phyloP scores from a whole-genome alignment of 129 eudicot genomes.

The Kitagawia praeruptora region DNA sequence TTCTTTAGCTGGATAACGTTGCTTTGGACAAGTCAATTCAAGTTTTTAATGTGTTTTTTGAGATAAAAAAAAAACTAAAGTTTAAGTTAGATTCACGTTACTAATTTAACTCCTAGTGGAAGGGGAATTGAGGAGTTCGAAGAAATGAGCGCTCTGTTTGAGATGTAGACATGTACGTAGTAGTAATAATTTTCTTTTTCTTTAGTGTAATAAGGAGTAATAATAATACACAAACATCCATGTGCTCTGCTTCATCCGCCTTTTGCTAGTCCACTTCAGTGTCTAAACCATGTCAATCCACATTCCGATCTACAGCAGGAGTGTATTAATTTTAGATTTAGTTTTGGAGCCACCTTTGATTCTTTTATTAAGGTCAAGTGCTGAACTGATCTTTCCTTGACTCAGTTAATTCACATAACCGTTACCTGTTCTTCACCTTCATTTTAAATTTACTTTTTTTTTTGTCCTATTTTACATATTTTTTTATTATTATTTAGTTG shows the following conservation, averaged over 20 bases:
- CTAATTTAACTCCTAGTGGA: background rate
- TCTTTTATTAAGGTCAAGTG: background rate
- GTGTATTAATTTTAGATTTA: background rate
- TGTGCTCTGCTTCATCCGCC: background rate
- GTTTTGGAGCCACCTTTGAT: background rate
- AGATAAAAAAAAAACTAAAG: background rate
- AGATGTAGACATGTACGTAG: background rate
- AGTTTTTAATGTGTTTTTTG: background rate
- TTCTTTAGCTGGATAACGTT: background rate
- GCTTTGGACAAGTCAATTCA: background rate
- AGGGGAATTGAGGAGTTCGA: background rate
- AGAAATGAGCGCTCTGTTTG: constrained; percentile 1
- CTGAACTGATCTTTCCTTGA: no score
- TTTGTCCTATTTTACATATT: no score
- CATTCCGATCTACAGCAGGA: background rate
- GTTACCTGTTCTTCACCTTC: no score
- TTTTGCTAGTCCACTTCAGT: background rate
- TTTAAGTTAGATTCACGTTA: background rate
- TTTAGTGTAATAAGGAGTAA: background rate
- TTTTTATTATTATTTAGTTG: no score
- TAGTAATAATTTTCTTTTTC: background rate
- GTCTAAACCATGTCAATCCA: background rate
- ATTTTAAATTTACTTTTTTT: no score
- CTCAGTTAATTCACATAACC: no score
- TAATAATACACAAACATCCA: background rate